Conservation (phyloP, 1,139 yeast genomes). For the Candida sp. region DNA sequence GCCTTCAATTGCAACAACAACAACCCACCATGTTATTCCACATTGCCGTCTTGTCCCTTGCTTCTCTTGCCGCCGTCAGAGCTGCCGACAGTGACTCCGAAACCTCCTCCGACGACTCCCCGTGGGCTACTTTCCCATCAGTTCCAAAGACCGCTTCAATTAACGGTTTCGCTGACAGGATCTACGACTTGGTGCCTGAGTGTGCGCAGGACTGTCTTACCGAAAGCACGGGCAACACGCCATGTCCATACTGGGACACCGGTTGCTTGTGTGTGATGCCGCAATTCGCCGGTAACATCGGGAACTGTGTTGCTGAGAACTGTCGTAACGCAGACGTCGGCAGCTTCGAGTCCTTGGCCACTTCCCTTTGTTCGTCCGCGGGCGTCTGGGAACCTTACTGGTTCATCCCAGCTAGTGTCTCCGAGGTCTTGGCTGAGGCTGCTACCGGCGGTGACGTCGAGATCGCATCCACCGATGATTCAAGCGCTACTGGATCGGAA, state of each 20-base stretch:
- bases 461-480: conserved; percentile 11
- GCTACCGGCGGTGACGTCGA: conserved; percentile 18
- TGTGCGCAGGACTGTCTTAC: conserved; percentile 28
- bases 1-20: too few relatives aligned
- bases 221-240: conserved; percentile 28
- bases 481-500: not conserved
- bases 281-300: conserved; percentile 29
- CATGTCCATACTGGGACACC: conserved; percentile 42
- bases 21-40: too few relatives aligned
- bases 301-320: conserved; percentile 30
- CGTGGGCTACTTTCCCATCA: conserved; percentile 29
- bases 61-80: not conserved
- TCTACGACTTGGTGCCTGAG: conserved; percentile 23
- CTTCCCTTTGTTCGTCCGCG: conserved; percentile 41
- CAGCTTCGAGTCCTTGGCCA: conserved; percentile 41
- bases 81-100: not conserved
- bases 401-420: conserved; percentile 40
- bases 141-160: conserved; percentile 38
- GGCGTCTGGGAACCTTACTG: conserved; percentile 47
- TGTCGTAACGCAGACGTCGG: conserved; percentile 41
- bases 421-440: conserved; percentile 36
- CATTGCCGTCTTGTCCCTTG: not conserved
- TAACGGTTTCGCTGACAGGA: conserved; percentile 42
- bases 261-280: conserved; percentile 43
- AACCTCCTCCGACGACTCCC: conserved; percentile 6